Conservation (phyloP, 164 flowering plant genomes). For the Brasenia schreberi region DNA sequence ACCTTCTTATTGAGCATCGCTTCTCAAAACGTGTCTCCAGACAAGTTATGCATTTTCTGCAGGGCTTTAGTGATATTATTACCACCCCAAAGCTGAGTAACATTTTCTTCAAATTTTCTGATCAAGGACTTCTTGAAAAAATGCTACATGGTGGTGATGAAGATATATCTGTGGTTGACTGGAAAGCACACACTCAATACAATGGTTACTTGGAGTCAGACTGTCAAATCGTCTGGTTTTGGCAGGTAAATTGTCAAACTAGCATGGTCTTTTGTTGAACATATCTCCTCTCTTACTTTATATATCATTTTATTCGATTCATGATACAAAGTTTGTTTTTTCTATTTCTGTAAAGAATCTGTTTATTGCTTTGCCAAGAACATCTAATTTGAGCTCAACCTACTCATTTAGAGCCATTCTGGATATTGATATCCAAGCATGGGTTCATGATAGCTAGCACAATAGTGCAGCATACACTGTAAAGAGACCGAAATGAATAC, state of each 20-base stretch:
- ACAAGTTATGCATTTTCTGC: conserved; percentile 48
- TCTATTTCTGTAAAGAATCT: too few relatives aligned
- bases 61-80: conserved; percentile 74
- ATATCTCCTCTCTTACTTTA: too few relatives aligned
- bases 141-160: conserved; percentile 71
- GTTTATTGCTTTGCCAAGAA: too few relatives aligned
- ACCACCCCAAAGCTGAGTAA: conserved; percentile 13
- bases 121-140: conserved; percentile 63
- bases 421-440: not conserved
- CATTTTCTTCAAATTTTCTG: conserved; percentile 53
- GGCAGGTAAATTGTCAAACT: conserved; percentile 47
- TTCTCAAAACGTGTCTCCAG: conserved; percentile 52
- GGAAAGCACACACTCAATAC: conserved; percentile 87
- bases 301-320: too few relatives aligned
- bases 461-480: not conserved
- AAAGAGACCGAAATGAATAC: not conserved
- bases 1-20: conserved; percentile 51
- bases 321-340: too few relatives aligned
- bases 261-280: too few relatives aligned
- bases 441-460: not conserved
- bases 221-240: conserved; percentile 74
- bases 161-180: conserved; percentile 56
- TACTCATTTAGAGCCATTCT: not conserved
- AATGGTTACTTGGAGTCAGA: conserved; percentile 65
- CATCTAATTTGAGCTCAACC: not conserved